Percentiles rank a stretch among this genome's conserved stretches.
Conservation (phyloP, 306 rosid genomes). For the Malus orientalis region DNA sequence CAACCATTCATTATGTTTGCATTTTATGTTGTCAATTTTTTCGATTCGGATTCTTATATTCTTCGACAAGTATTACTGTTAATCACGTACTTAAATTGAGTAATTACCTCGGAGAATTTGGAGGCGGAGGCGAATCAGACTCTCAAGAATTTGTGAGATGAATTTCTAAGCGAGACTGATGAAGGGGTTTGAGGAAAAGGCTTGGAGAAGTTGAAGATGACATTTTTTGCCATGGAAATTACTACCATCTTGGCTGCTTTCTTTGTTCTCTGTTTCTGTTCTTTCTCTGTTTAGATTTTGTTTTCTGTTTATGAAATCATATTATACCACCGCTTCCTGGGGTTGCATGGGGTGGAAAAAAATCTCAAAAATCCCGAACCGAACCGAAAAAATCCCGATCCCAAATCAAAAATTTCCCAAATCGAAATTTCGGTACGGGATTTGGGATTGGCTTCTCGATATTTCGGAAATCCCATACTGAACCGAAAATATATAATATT, state of each 20-base stretch:
- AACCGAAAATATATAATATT: too few species aligned
- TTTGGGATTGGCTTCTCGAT: too few species aligned
- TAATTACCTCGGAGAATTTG: slow-evolving; percentile 36
- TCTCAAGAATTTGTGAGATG: slow-evolving; percentile 32
- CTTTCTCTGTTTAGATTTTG: background rate
- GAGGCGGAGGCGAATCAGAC: slow-evolving; percentile 40
- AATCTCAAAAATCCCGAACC: too few species aligned
- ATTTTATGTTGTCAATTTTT: too few species aligned
- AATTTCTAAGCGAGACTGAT: slow-evolving; percentile 17
- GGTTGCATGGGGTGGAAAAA: background rate
- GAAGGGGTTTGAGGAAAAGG: slow-evolving; percentile 39
- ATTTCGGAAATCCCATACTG: too few species aligned
- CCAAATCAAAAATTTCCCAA: too few species aligned
- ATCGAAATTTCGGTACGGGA: too few species aligned
- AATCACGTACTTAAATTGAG: background rate
- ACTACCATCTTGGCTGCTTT: slow-evolving; percentile 29
- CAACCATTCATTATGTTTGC: too few species aligned
- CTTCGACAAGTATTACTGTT: background rate
- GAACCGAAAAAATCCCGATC: too few species aligned
- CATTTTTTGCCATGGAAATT: slow-evolving; percentile 31
- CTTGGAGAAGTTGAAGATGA: slow-evolving; percentile 43
- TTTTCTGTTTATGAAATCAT: background rate
- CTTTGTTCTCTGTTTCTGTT: background rate
- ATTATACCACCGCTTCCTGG: background rate
- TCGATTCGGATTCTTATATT: too few species aligned